A percentile compares a stretch with the other conserved stretches of the same genome.
Conservation (phyloP, 768 basidiomycete genomes). For the Kwoniella dendrophila region DNA sequence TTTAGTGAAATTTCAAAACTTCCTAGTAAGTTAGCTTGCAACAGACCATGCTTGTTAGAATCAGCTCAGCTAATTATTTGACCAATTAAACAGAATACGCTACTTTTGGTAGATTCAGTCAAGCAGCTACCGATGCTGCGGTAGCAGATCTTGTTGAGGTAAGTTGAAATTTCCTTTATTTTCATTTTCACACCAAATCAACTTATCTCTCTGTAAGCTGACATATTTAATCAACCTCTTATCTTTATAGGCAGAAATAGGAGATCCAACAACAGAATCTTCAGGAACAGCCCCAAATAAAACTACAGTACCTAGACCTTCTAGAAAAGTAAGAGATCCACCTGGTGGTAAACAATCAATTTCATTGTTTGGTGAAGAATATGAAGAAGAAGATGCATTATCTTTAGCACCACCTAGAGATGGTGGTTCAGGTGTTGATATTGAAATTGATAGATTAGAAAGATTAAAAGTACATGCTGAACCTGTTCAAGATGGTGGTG, state of each 20-base stretch:
- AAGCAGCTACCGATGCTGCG: slow-evolving; percentile 54
- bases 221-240: neutral
- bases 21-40: slow-evolving; percentile 44
- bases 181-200: neutral
- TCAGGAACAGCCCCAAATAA: slow-evolving; percentile 32
- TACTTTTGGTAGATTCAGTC: slow-evolving; percentile 51
- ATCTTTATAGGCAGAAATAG: slow-evolving; percentile 54
- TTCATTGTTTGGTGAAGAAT: slow-evolving; percentile 46
- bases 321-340: slow-evolving; percentile 53
- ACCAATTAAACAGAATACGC: slow-evolving; percentile 50
- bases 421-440: slow-evolving; percentile 47
- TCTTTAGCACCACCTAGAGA: slow-evolving; percentile 52
- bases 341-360: slow-evolving; percentile 51
- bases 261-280: slow-evolving; percentile 46
- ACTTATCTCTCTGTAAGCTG: neutral
- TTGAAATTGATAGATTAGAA: slow-evolving; percentile 48
- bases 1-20: slow-evolving; percentile 53
- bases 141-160: slow-evolving; percentile 56
- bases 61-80: neutral
- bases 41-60: neutral
- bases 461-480: slow-evolving; percentile 46
- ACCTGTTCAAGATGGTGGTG: slow-evolving; percentile 34
- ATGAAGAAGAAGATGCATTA: slow-evolving; percentile 54
- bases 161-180: slow-evolving; percentile 3
- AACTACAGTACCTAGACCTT: slow-evolving; percentile 44